Evolutionary conservation across 495 filamentous ascomycete species (phyloP), one percentile per base, ranked within the genome.

Genomic region (Xylaria castorea): DNA sequence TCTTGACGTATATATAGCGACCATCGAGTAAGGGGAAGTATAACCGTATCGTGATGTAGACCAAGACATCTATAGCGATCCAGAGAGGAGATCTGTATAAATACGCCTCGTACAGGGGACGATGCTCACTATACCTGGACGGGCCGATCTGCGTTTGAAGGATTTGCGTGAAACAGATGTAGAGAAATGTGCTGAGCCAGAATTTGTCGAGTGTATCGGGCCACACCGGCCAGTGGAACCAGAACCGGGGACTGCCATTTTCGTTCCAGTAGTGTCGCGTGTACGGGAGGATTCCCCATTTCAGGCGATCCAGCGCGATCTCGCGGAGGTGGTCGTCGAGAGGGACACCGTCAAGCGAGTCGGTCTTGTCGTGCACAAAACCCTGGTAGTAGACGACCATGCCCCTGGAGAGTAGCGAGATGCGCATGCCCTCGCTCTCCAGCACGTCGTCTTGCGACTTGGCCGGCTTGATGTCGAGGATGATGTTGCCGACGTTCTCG

Each of bases 311-410:
- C 20, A 11, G 2, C 30, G 30, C 38, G 22, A 69, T 42, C 0
- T 32, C 32, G 11, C 57, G 0, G 27, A 78, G 32, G 51, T 79
- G 78, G 3, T 57, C 18, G 5, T 80, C 71, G n/a, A 80, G 55
- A 6, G 60, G 61, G 3, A 48, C 16, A 1, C 68, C 71, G 46
- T 76, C 74, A 34, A 55, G 30, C 1, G 6, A 5, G 8, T 38
- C 57, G 0, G 51, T 22, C 27, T 14, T 32, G 1, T 69, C 58
- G 55, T 80, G 74, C 14, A 80, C 68, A 44, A 78, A 60, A 36
- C 76, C 78, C 42, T 80, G 78, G 75, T 81, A 83, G 76, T 83
- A 84, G 9, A 83, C 74, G 20, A 83, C 82, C 51, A 70, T 72
- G 50, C 76, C 71, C 1, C 75, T 65, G 34, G 72, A 50, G 63